Base-by-base conservation (phyloP, 2,329 filamentous ascomycete genomes). In the Aspergillus pseudoviridinutans region DNA sequence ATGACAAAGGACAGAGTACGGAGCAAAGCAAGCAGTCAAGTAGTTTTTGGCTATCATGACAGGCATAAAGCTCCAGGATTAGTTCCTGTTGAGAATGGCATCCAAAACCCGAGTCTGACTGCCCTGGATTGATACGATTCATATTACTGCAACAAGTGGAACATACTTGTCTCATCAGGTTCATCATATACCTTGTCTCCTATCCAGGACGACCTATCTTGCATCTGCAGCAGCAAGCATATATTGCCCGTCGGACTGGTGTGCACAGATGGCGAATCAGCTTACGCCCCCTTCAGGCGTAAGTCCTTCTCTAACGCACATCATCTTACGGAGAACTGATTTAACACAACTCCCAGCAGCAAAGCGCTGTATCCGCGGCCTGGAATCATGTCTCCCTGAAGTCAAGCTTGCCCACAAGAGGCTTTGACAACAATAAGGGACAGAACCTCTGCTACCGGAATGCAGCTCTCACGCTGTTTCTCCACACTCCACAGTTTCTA, bases 391-490 rank as follows among this genome's bases (percentile, higher is more conserved):
- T 47, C 44, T 47, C 22, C 14, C 4, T 12, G 10, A 47, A 58
- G 9, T 9, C 20, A 27, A 44, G 29, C 17, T 54, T 7, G 20
- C 22, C 25, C 2, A 52, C 42, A 28, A 51, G 49, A 54, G 59
- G 62, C 27, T 61, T 64, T 56, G 41, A 52, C 24, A 49, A 54
- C 24, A 29, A 49, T 10, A n/a, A 35, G 5, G 32, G 14, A 38
- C 32, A 3, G 3, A 49, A 41, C 25, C 47, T 64, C 9, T 71
- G 70, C 55, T 73, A 72, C 59, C 64, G 69, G 20, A 73, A 71
- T 58, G 58, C 59, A 7, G 53, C 54, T 14, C 57, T 70, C 5
- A 55, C 63, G 14, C 29, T 66, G 44, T 55, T 72, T 25, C 57
- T 72, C n/a, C 66, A 71, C 58, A 61, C 59, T 1, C 64, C 67